Evolutionary conservation across 2,329 filamentous ascomycete species (phyloP), one percentile per base, ranked within the genome.

Genomic region (Orbilia brochopaga): DNA sequence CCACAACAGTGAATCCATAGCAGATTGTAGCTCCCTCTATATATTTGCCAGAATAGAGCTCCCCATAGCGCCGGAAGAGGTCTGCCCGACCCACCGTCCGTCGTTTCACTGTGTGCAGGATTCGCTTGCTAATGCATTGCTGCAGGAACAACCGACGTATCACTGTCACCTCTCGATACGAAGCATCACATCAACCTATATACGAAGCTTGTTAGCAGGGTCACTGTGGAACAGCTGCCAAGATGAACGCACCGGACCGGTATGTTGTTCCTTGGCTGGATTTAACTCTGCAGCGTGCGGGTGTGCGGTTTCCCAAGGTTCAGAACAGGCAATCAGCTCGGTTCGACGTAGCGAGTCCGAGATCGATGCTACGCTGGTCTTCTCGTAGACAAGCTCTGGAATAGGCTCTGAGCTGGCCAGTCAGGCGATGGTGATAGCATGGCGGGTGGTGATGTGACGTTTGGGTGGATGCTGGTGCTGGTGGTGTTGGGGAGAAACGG

Each of bases 161-260:
- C n/a, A 30, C 15, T 3, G n/a, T 52, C n/a, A 23, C 2, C 1
- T 44, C 21, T 30, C 46, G n/a, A 60, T 37, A 60, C n/a, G 24
- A 23, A 27, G n/a, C 35, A 27, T 30, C 32, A 11, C 27, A 13
- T 42, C 3, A 2, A 37, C 11, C 13, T 62, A 54, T 46, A 44
- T 62, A 24, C 44, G 42, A 7, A 17, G 10, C 21, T 1, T 62
- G 27, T 13, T 23, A 62, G 48, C 37, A 30, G 46, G 21, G 27
- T 37, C 48, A 27, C 23, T 40, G n/a, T 62, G 59, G 21, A 51
- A 17, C 37, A 21, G 37, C 54, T 48, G 66, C 10, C 54, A 70
- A 59, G 40, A 70, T 70, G 66, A 70, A 70, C 59, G 66, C 66
- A 60, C 66, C 66, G 5, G 66, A 70, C n/a, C 46, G 66, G 66